Percentiles rank a stretch among this genome's conserved stretches.
phyloP scores from a whole-genome alignment of 2,329 filamentous ascomycete genomes.

The Ophiostoma novo-ulmi region DNA sequence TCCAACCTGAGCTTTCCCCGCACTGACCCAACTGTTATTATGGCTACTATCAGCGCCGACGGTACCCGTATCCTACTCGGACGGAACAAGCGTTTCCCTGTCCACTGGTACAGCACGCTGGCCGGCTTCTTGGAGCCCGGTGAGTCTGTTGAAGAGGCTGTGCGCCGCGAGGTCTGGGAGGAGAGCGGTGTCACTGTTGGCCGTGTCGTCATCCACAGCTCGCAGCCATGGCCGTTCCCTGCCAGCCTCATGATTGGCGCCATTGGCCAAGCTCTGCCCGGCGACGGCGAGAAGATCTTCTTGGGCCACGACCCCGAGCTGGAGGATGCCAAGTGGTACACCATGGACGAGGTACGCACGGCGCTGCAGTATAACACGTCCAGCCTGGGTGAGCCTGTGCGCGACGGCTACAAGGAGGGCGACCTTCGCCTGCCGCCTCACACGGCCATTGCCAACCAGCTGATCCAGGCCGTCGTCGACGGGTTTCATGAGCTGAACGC shows the following conservation, averaged over 20 bases:
- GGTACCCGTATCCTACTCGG: slow-evolving; percentile 76
- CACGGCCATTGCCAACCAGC: slow-evolving; percentile 87
- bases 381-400: slow-evolving; percentile 59
- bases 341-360: slow-evolving; percentile 70
- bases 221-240: slow-evolving; percentile 84
- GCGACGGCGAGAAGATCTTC: slow-evolving; percentile 69
- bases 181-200: slow-evolving; percentile 73
- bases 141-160: slow-evolving; percentile 79
- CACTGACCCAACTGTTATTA: slow-evolving; percentile 92
- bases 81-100: slow-evolving; percentile 76
- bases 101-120: slow-evolving; percentile 81
- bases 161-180: slow-evolving; percentile 80
- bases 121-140: slow-evolving; percentile 82
- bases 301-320: slow-evolving; percentile 87
- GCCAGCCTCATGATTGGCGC: slow-evolving; percentile 82
- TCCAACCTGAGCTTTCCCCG: slow-evolving; percentile 90
- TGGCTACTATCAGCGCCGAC: slow-evolving; percentile 80
- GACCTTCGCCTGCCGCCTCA: slow-evolving; percentile 72
- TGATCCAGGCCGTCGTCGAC: slow-evolving; percentile 72
- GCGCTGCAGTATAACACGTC: slow-evolving; percentile 65
- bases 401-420: slow-evolving; percentile 67
- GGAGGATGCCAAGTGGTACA: slow-evolving; percentile 84
- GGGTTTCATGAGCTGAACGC: slow-evolving; percentile 58
- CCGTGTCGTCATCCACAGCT: slow-evolving; percentile 73
- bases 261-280: slow-evolving; percentile 76